Evolutionary conservation across 768 basidiomycete species (phyloP).

Genomic region (Arthromyces matolae): DNA sequence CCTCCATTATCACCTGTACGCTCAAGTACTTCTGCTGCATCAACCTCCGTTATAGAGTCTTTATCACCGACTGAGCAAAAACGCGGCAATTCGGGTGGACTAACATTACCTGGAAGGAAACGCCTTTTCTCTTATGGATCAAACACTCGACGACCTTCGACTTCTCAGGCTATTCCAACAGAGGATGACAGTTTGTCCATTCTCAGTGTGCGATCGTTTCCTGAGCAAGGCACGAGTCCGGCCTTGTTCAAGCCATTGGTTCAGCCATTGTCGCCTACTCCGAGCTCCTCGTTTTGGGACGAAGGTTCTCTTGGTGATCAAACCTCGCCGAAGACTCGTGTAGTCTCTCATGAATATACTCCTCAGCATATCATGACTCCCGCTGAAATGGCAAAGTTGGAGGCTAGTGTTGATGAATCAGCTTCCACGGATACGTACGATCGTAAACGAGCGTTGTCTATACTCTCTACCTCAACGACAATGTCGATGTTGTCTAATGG

Average conservation of each 20-base stretch:
- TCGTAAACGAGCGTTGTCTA: slow-evolving; percentile 33
- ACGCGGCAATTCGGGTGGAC: slow-evolving; percentile 27
- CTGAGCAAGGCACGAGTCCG: slow-evolving; percentile 28
- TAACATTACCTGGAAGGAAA: slow-evolving; percentile 35
- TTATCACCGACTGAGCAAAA: slow-evolving; percentile 18
- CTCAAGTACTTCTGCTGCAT: slow-evolving; percentile 27
- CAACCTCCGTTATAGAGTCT: slow-evolving; percentile 20
- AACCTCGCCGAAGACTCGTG: slow-evolving; percentile 33
- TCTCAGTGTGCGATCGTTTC: slow-evolving; percentile 48
- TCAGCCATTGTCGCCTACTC: slow-evolving; percentile 21
- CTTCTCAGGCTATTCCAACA: slow-evolving; percentile 35
- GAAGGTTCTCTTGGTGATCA: slow-evolving; percentile 32
- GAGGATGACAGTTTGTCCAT: slow-evolving; percentile 57
- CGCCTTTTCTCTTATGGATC: slow-evolving; percentile 63
- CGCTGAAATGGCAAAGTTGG: slow-evolving; percentile 59
- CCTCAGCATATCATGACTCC: slow-evolving; percentile 68
- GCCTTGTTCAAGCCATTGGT: slow-evolving; percentile 23
- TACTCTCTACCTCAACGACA: slow-evolving; percentile 37
- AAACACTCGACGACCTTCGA: slow-evolving; percentile 49
- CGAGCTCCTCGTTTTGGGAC: slow-evolving; percentile 45
- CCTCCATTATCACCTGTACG: slow-evolving; percentile 43
- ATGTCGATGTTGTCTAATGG: slow-evolving; percentile 27
- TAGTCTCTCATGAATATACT: slow-evolving; percentile 40
- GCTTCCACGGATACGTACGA: slow-evolving; percentile 21
- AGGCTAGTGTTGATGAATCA: slow-evolving; percentile 42